A percentile compares a stretch with the other conserved stretches of the same genome.
Conservation (phyloP, 768 basidiomycete genomes). For the Phaeotremella fagi region DNA sequence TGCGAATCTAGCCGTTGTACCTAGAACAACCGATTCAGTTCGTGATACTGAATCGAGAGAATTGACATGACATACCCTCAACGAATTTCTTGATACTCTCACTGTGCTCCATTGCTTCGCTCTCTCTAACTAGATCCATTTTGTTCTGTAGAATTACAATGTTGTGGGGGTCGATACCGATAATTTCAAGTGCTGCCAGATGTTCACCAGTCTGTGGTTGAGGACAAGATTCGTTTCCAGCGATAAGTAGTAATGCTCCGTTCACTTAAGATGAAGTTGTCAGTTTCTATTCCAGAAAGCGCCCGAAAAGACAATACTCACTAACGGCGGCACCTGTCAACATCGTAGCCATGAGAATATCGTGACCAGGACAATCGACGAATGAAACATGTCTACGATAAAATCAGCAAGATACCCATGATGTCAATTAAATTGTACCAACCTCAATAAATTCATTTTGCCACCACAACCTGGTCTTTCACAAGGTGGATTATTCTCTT, state of each 20-base stretch:
- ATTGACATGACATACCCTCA: constrained; percentile 73
- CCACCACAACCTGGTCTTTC: constrained; percentile 87
- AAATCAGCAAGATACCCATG: background rate
- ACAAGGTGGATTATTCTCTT: constrained; percentile 89
- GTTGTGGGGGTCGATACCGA: constrained; percentile 79
- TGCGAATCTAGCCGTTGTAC: constrained; percentile 93
- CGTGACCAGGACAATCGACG: constrained; percentile 91
- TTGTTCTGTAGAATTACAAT: constrained; percentile 99
- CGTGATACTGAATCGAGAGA: background rate
- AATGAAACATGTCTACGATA: constrained; percentile 77
- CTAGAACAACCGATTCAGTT: constrained; percentile 49
- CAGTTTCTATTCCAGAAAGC: background rate
- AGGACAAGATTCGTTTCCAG: constrained; percentile 97
- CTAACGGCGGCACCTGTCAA: constrained; percentile 97
- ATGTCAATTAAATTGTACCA: constrained; percentile 14
- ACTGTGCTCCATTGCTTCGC: constrained; percentile 89
- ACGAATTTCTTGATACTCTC: constrained; percentile 94
- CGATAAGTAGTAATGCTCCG: constrained; percentile 88
- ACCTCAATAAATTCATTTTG: constrained; percentile 81
- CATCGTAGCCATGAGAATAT: constrained; percentile 99
- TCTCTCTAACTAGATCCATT: constrained; percentile 94
- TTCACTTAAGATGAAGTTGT: constrained; percentile 57
- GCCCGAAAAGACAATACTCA: constrained; percentile 12
- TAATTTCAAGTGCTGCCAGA: constrained; percentile 97
- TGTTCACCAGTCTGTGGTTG: constrained; percentile 99